Evolutionary conservation across 768 basidiomycete species (phyloP), one percentile per base, ranked within the genome.

Genomic region (Trametopsis cervina): DNA sequence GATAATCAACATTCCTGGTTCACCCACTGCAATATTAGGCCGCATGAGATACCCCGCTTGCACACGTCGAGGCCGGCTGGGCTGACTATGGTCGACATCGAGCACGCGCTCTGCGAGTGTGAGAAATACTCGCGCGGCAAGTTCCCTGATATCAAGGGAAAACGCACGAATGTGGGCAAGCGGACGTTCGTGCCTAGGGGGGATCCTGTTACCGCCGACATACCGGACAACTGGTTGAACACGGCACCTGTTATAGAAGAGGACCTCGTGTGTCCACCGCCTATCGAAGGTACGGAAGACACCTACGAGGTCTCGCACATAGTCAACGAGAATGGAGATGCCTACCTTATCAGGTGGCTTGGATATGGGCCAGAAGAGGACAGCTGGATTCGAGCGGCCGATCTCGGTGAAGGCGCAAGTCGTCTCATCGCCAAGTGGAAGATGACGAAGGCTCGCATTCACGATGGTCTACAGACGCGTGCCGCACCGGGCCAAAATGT

Each of bases 81-180:
- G 11, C 75, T 76, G 5, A 77, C 84, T 54, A 66, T 87, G 42
- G 77, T 80, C 29, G 88, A 90, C 60, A 68, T 89, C 45, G 88
- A 90, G 66, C 88, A 90, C 60, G 71, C 80, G 1, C 65, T 89
- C 13, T 90, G 88, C 65, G 88, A 90, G 60, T 71, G 83, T 39
- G 84, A 88, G 66, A 86, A 89, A 59, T 89, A 89, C 57, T 70
- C 78, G 36, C 81, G 86, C 40, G 66, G 66, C n/a, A 68, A 64
- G 17, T 75, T 79, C 60, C 76, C 78, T 2, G 35, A 62, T 10
- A 58, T 80, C 47, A 70, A 66, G 38, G 54, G 60, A 18, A 47
- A 46, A 20, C 69, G 76, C 38, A 66, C 55, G 15, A 57, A 72
- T 47, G 57, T 77, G 25, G 64, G 49, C n/a, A 47, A 40, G 46